phyloP scores from a whole-genome alignment of 2,329 filamentous ascomycete genomes.

The Cercospora brassicicola region DNA sequence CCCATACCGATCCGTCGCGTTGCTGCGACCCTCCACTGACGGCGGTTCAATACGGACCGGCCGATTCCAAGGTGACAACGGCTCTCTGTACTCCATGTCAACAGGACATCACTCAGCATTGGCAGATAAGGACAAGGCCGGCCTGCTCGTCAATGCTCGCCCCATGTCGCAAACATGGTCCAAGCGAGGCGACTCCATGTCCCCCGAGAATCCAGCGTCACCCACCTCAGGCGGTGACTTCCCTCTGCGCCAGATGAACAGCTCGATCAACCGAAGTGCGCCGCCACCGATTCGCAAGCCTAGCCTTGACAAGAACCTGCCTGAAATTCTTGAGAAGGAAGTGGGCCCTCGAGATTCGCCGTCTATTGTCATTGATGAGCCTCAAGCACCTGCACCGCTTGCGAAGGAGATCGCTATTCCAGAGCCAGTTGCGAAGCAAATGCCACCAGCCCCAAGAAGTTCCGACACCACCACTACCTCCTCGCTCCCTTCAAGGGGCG shows the following conservation, averaged over 20 bases:
- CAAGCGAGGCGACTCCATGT: conserved; percentile 40
- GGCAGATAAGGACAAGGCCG: conserved; percentile 42
- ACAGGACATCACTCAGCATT: conserved; percentile 44
- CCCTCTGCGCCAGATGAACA: conserved; percentile 30
- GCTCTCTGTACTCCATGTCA: conserved; percentile 55
- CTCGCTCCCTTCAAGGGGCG: conserved; percentile 31
- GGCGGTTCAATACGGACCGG: conserved; percentile 25
- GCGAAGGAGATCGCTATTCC: conserved; percentile 24
- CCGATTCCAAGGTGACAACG: conserved; percentile 41
- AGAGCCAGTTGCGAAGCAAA: conserved; percentile 25
- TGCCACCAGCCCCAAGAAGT: conserved; percentile 21
- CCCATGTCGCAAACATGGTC: conserved; percentile 58
- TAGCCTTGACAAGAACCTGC: conserved; percentile 25
- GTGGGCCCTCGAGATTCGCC: not conserved
- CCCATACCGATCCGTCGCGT: conserved; percentile 71
- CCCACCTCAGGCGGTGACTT: conserved; percentile 20
- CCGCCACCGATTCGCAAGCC: conserved; percentile 15
- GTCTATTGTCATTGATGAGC: conserved; percentile 10
- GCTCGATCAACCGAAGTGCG: conserved; percentile 19
- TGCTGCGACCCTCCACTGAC: conserved; percentile 54
- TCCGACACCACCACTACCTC: conserved; percentile 16
- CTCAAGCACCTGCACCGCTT: conserved; percentile 18
- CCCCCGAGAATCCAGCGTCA: conserved; percentile 18
- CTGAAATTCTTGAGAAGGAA: conserved; percentile 26
- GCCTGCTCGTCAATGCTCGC: conserved; percentile 58